Evolutionary conservation across 2,329 filamentous ascomycete species (phyloP).

Genomic region (Fusarium neocosmosporiellum): DNA sequence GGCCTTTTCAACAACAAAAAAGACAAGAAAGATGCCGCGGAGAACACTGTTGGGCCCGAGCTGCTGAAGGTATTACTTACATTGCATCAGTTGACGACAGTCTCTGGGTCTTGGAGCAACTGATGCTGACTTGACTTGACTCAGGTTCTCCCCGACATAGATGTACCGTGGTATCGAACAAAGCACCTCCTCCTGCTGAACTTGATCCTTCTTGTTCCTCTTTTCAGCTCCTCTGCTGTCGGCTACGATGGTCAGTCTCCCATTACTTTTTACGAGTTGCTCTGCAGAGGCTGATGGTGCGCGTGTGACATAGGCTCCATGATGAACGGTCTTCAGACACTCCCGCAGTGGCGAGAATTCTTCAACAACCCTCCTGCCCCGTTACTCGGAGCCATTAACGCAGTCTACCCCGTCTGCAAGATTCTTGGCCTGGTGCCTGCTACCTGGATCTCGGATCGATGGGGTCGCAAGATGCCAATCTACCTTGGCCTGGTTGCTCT

Average conservation of each 20-base stretch:
- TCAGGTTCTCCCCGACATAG: slow-evolving; percentile 51
- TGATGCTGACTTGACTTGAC: background rate
- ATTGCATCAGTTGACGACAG: background rate
- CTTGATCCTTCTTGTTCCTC: slow-evolving; percentile 53
- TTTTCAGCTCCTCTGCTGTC: slow-evolving; percentile 53
- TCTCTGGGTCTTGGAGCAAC: background rate
- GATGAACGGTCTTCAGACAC: slow-evolving; percentile 57
- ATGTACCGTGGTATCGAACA: slow-evolving; percentile 53
- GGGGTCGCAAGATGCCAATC: slow-evolving; percentile 53
- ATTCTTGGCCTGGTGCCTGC: slow-evolving; percentile 50
- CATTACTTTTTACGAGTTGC: background rate
- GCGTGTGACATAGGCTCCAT: slow-evolving; percentile 43
- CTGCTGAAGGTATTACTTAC: background rate
- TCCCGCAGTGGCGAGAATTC: slow-evolving; percentile 53
- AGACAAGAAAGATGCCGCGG: background rate
- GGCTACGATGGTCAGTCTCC: slow-evolving; percentile 53
- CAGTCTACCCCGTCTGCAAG: slow-evolving; percentile 51
- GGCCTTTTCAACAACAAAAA: background rate
- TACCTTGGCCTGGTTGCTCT: slow-evolving; percentile 45
- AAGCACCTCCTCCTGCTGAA: slow-evolving; percentile 55
- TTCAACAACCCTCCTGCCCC: slow-evolving; percentile 49
- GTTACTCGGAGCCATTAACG: slow-evolving; percentile 49
- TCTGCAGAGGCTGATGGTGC: background rate
- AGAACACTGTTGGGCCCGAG: background rate
- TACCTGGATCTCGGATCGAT: slow-evolving; percentile 48